Evolutionary conservation across 1,284 basidiomycete species (phyloP), one percentile per base, ranked within the genome.

Genomic region (Vanrija pseudolonga): DNA sequence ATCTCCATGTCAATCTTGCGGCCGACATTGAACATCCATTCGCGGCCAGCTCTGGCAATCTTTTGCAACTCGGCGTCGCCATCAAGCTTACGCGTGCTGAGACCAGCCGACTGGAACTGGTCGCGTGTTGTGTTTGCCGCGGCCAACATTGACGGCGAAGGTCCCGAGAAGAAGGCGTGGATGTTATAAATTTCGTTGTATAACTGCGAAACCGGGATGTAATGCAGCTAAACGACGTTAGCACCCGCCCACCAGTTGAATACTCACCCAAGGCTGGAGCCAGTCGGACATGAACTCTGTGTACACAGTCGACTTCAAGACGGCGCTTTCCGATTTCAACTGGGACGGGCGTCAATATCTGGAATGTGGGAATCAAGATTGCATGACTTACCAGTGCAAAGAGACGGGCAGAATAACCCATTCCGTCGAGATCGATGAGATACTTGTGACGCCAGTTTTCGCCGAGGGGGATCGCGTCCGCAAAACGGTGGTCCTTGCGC

Each of bases 131-230:
- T 50, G 56, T 76, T 86, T 39, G 82, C 79, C 0, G 82, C 79
- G 17, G 79, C 71, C 14, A 87, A 74, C 53, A 85, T 84, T 2
- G 84, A 79, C 6, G 78, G 71, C 1, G 88, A 83, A 2, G 87
- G 84, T 3, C 91, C 91, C 0, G 89, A 89, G 78, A 95, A 96
- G 80, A 86, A 96, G 4, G 89, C 82, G 69, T 89, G 84, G 51
- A 97, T 84, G 68, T 95, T 93, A 78, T 96, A 95, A 48, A 97
- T 84, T 76, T 96, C 93, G 52, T 83, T 80, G 74, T 95, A 96
- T 4, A 85, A 81, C 24, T 87, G 81, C 0, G 91, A 91, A 32
- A 96, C 77, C 0, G 93, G 93, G 58, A 97, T 91, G 73, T 85
- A 96, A 76, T 97, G 93, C 41, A 96, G 80, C 92, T 94, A 53